Percentiles rank a stretch among this genome's conserved stretches.
phyloP scores from a whole-genome alignment of 306 rosid genomes.

The Senna tora region DNA sequence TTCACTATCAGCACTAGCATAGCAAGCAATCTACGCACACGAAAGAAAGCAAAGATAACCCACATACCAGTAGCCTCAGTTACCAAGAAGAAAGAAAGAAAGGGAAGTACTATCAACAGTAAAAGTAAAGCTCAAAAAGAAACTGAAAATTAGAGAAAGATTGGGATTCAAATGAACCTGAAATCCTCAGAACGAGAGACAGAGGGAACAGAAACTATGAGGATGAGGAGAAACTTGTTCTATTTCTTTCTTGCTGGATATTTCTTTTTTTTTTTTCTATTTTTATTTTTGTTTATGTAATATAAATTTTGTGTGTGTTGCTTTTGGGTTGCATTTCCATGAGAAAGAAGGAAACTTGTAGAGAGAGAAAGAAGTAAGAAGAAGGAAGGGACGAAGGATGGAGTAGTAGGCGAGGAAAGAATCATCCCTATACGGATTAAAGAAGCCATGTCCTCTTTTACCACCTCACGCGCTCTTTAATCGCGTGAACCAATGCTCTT shows the following conservation, averaged over 20 bases:
- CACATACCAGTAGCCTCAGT: neutral
- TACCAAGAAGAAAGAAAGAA: neutral
- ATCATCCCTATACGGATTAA: neutral
- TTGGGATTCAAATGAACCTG: constrained; percentile 5
- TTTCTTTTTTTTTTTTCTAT: neutral
- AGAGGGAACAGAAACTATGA: neutral
- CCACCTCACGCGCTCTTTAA: neutral
- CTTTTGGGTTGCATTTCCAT: neutral
- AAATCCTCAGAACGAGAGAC: neutral
- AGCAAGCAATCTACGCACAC: neutral
- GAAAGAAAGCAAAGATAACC: neutral
- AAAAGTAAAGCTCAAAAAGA: neutral
- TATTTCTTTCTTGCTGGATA: neutral
- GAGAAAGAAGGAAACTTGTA: neutral
- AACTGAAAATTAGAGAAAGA: neutral
- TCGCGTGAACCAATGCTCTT: neutral
- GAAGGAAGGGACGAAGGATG: constrained; percentile 4
- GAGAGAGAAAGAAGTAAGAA: constrained; percentile 1
- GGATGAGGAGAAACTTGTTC: neutral
- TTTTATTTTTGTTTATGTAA: neutral
- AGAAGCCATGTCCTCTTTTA: neutral
- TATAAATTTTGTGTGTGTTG: neutral
- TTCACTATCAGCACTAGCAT: neutral
- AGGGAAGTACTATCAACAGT: neutral
- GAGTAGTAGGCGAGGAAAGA: constrained; percentile 2